Evolutionary conservation across 345 rosid genomes (phyloP), one percentile per base, ranked within the genome.

Genomic region (Turritis glabra): DNA sequence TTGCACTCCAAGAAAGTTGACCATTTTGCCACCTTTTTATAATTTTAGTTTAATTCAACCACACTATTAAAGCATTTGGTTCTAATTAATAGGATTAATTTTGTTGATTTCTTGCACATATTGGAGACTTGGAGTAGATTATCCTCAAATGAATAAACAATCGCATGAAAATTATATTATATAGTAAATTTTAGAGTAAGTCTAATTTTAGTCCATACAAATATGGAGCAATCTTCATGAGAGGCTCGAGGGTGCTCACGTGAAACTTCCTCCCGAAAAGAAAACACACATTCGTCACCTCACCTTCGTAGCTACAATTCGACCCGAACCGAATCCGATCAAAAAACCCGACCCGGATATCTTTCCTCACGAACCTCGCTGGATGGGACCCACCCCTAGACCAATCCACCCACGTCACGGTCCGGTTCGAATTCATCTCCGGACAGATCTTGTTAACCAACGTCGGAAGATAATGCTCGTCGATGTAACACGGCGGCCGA

Each of bases 371-470:
- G 11, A 84, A 86, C 62, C 5, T 79, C 38, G 63, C 81, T 3
- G 90, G 86, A 53, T 82, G 85, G 2, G 87, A 78, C 52, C 84
- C 86, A 40, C 78, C 63, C 22, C 66, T 75, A 0, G 85, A 82
- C 84, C 87, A 84, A 69, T 82, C 87, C 9, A 81, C 87, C 90
- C 86, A 84, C 52, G 90, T 82, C 33, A 82, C 67, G 14, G 70
- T 77, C 68, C 86, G 72, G 56, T 84, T 84, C 6, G 80, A 72
- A 3, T 81, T 84, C 67, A 48, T 30, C 9, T 74, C 75, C 8
- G 82, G 78, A 3, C 71, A 58, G 14, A 77, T 54, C 2, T 69
- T 77, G 32, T 80, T 79, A 50, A 86, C 77, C 21, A 86, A 55
- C 1, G 83, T 86, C 22, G 85, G 83, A 19, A 86, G 52, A 37